Evolutionary conservation across 2,329 filamentous ascomycete genomes (phyloP), one percentile per base, ranked within the genome.

Genomic region (Penicillium griseofulvum): DNA sequence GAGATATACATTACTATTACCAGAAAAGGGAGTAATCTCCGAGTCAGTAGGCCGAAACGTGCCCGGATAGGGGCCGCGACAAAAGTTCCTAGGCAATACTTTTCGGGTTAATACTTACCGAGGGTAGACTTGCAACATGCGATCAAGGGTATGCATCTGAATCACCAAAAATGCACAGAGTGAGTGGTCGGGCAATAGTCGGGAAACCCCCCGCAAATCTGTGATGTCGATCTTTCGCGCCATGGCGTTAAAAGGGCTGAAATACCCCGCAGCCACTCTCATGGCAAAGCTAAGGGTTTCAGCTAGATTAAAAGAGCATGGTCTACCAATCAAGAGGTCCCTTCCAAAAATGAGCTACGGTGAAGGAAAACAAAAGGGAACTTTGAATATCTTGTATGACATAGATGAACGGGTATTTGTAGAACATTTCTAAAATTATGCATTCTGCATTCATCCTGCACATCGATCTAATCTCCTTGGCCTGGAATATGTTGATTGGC

Each of bases 21-120:
- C 74, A 71, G 59, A 83, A 85, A 0, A 81, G 84, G 60, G 84
- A 84, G 54, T 81, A 76, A 10, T 66, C 70, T 1, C 81, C 82
- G 0, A 84, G 72, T 0, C 73, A 66, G 59, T 77, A 83, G 0
- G 80, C 74, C 0, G 70, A 45, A 3, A 77, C 62, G 0, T 74
- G 69, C n/a, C 75, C 42, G 2, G 5, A 72, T 60, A 1, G 74
- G 44, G 17, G 49, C 60, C 19, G 56, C 39, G 59, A 65, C 16
- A 49, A 45, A 0, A 29, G 8, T 33, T 49, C 67, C 67, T 68
- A 74, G 28, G 64, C 14, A 16, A 16, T 11, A 10, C 9, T 31
- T 14, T 12, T 14, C 14, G 14, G 6, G 6, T 34, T 34, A 34
- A 34, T 34, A 16, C 31, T 3, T 7, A 16, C 31, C 14, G 14